Evolutionary conservation across 2,329 filamentous ascomycete species (phyloP).

Genomic region (Berkeleyomyces rouxiae): DNA sequence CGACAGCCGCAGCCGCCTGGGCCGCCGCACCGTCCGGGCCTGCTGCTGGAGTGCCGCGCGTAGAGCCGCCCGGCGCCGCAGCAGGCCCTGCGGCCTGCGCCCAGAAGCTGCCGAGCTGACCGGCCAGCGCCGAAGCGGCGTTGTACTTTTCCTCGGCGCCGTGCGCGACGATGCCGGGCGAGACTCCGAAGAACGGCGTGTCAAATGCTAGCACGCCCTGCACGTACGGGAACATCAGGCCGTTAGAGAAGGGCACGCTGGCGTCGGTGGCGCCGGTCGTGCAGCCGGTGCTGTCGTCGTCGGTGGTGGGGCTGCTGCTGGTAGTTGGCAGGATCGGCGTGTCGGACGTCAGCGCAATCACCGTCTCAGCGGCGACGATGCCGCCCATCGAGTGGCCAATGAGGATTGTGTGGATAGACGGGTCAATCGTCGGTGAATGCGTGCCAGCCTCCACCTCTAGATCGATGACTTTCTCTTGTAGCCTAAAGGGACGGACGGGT

Average conservation of each 20-base stretch:
- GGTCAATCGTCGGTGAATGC: conserved; percentile 69
- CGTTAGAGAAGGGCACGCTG: conserved; percentile 18
- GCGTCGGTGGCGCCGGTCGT: conserved; percentile 16
- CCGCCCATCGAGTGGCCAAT: conserved; percentile 85
- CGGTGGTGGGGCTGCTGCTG: conserved; percentile 20
- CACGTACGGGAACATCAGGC: conserved; percentile 84
- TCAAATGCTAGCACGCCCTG: conserved; percentile 86
- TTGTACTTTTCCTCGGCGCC: conserved; percentile 77
- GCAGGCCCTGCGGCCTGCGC: conserved; percentile 21
- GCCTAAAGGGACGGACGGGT: conserved; percentile 32
- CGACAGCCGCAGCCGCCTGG: conserved; percentile 20
- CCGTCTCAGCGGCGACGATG: conserved; percentile 81
- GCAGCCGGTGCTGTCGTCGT: background rate
- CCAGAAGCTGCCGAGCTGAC: conserved; percentile 50
- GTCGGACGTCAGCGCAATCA: conserved; percentile 51
- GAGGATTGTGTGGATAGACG: conserved; percentile 65
- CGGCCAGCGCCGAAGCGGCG: conserved; percentile 51
- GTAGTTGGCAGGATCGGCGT: conserved; percentile 34
- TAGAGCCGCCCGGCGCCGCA: conserved; percentile 10
- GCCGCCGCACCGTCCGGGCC: conserved; percentile 22
- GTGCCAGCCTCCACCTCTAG: conserved; percentile 71
- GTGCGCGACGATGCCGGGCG: conserved; percentile 68
- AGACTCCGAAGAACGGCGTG: conserved; percentile 76
- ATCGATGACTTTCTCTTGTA: conserved; percentile 85
- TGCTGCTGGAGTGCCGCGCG: conserved; percentile 20